A percentile compares a stretch with the other conserved stretches of the same genome.
These are phyloP conservation scores for Dissoconium aciculare DNA, from an alignment of 2,329 filamentous ascomycete genomes.

Conservation along the genomic window DNA sequence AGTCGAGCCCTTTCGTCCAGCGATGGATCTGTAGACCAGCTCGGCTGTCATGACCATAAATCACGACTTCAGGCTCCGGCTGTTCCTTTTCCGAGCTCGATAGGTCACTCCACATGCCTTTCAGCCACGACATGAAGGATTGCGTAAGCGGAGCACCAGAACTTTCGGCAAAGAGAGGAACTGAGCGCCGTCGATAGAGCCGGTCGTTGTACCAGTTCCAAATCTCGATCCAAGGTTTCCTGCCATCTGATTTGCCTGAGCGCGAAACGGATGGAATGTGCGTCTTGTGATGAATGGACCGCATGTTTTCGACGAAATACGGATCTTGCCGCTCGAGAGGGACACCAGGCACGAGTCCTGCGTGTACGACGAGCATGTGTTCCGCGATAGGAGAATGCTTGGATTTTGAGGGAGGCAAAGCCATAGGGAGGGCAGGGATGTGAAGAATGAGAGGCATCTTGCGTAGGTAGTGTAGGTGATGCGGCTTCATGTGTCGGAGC, in stretches of 20 bases:
- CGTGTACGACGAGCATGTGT: constrained; percentile 62
- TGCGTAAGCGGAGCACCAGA: background rate
- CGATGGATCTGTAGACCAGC: constrained; percentile 49
- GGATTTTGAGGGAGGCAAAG: constrained; percentile 8
- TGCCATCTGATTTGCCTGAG: constrained; percentile 12
- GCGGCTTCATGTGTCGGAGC: constrained; percentile 16
- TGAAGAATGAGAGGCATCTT: constrained; percentile 25
- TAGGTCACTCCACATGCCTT: constrained; percentile 11
- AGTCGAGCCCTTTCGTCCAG: constrained; percentile 76
- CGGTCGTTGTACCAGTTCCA: constrained; percentile 24
- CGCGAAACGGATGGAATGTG: constrained; percentile 38
- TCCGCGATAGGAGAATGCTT: constrained; percentile 44
- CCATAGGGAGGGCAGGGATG: constrained; percentile 20
- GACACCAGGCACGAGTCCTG: constrained; percentile 65
- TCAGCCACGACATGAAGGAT: constrained; percentile 4
- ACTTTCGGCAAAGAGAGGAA: constrained; percentile 7
- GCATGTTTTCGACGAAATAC: constrained; percentile 82
- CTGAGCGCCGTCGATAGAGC: constrained; percentile 13
- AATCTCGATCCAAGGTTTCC: constrained; percentile 18
- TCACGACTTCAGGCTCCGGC: constrained; percentile 45
- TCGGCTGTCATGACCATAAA: constrained; percentile 79
- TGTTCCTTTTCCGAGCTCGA: constrained; percentile 18
- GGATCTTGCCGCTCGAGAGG: constrained; percentile 57
- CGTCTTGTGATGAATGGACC: constrained; percentile 52
- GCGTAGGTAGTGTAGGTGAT: constrained; percentile 21